Base-by-base conservation (phyloP, 306 rosid genomes). In the Lathyrus aphaca region DNA sequence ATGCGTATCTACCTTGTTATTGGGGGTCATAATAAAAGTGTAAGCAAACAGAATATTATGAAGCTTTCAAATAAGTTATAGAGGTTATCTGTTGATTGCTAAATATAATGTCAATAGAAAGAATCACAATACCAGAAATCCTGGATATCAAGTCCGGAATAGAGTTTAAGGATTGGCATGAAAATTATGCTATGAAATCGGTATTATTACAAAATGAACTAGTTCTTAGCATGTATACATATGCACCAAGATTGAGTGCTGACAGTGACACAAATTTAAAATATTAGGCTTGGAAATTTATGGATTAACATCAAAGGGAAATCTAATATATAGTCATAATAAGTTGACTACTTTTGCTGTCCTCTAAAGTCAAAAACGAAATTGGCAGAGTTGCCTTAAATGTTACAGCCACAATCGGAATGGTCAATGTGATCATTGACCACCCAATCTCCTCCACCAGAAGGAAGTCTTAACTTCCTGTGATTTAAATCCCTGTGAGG, bases 371-470 rank as follows among this genome's bases (percentile, higher is more conserved):
- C 21, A 61, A 42, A 42, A 19, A 40, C 37, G 5, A 10, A 12
- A 17, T 40, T 3, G 35, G 19, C 71, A 16, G 17, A 29, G 77
- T 54, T 56, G 17, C 48, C 49, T 10, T 27, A 44, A 43, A 44
- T 54, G 5, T 11, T 53, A 68, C 50, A 68, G 64, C 64, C 51
- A 59, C 27, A 1, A 29, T 4, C 57, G 17, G 64, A 35, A 73
- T 10, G 72, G 74, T 35, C 61, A 16, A 61, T 32, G 18, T 10
- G 65, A 48, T 82, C 88, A 80, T 75, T 78, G 86, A 68, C 82
- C 84, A 72, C 23, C 39, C 86, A 80, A 83, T 73, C 84, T 83
- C 66, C 23, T 73, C 98, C 85, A 82, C 88, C 88, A 85, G 37
- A 80, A 79, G 10, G 82, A 69, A 70, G 77, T 55, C 40, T 58